Base-by-base conservation (phyloP, 345 rosid genomes). In the Eucalyptus marginata region DNA sequence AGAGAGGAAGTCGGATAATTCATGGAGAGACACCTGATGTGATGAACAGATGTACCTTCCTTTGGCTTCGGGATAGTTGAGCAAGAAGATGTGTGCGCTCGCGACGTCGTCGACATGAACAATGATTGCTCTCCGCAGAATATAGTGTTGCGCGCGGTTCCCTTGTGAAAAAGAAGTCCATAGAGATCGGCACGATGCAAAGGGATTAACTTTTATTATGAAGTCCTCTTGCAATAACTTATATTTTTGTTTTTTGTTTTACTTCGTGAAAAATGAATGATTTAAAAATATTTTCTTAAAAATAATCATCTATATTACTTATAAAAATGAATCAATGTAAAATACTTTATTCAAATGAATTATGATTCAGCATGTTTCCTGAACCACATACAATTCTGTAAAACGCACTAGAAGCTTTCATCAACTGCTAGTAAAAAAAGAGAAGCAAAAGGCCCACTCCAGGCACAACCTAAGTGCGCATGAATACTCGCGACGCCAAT, bases 211-310 rank as follows among this genome's bases (percentile, higher is more conserved):
- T 58, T 58, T 58, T 24, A 24, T 58, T 25, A 10, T 0, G n/a
- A 58, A 58, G n/a, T 10, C 6, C 7, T 24, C 36, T 36, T 36
- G 36, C 29, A 4, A 58, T 24, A 5, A 58, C 0, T 8, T 24
- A 24, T 2, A 11, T 25, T 4, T 0, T 0, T 36, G 2, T 36
- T 2, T 36, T 36, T 36, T 36, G 36, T 3, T 4, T 10, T 58
- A 4, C 10, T 58, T 10, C 1, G 3, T 2, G 0, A 2, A 58
- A 58, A 58, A 25, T 10, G 0, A 58, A 58, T 2, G 0, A 58
- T 58, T 58, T 24, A 0, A 10, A 58, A 24, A 10, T 25, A 58
- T 25, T 4, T 4, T 58, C 0, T 25, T 2, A 58, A 58, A 4
- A 58, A 58, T 4, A 0, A 24, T 58, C 3, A 3, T 2, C 3